Evolutionary conservation across 495 filamentous ascomycete species (phyloP).

Genomic region (Annulohypoxylon moriforme): DNA sequence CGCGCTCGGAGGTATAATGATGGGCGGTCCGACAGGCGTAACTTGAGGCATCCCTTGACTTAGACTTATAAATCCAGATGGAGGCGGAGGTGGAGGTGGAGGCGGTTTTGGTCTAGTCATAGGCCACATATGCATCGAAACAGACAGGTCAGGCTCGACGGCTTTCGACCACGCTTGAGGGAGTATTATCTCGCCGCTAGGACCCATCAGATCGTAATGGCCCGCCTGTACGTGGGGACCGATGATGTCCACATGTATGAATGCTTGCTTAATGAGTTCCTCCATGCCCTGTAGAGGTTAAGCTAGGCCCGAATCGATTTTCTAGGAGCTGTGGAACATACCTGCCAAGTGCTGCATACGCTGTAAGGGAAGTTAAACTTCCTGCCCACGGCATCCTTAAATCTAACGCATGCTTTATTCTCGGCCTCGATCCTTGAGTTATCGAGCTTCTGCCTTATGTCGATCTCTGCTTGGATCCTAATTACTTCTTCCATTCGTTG

Average conservation of each 20-base stretch:
- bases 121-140: constrained; percentile 98
- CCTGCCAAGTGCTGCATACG: constrained; percentile 52
- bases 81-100: not conserved
- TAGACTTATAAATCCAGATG: too few relatives aligned
- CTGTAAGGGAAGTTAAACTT: constrained; percentile 85
- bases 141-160: constrained; percentile 84
- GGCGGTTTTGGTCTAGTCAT: constrained; percentile 60
- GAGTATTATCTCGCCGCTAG: constrained; percentile 89
- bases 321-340: not conserved
- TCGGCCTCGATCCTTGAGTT: not conserved
- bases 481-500: not conserved
- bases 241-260: constrained; percentile 83
- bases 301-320: too few relatives aligned
- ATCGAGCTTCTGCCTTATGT: constrained; percentile 55
- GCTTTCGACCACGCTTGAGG: constrained; percentile 88
- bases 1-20: not conserved
- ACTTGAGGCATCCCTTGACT: not conserved
- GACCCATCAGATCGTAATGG: constrained; percentile 85
- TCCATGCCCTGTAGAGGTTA: constrained; percentile 74
- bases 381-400: constrained; percentile 84
- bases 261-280: constrained; percentile 87
- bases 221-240: constrained; percentile 84
- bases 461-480: constrained; percentile 52
- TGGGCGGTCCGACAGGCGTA: too few relatives aligned
- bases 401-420: constrained; percentile 40